phyloP scores from a whole-genome alignment of 768 basidiomycete species.

The Hericium erinaceus region DNA sequence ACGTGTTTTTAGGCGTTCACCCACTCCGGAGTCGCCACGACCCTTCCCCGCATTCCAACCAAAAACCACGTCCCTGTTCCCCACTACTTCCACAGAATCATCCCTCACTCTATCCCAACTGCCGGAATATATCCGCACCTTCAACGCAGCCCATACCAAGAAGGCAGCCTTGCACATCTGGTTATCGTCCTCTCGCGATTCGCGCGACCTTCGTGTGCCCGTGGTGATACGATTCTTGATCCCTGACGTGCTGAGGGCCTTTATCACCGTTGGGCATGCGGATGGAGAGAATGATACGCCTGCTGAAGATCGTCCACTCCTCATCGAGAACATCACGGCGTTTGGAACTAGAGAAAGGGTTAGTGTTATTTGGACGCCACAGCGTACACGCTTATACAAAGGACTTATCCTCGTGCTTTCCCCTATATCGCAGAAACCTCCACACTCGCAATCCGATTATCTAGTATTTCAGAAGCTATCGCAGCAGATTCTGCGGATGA shows the following conservation, averaged over 20 bases:
- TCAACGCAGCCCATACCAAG: constrained; percentile 35
- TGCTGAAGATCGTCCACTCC: constrained; percentile 19
- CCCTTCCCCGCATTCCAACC: constrained; percentile 40
- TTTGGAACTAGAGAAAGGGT: constrained; percentile 73
- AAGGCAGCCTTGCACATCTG: constrained; percentile 43
- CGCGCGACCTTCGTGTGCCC: constrained; percentile 19
- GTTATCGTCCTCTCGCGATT: constrained; percentile 25
- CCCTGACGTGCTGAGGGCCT: constrained; percentile 57
- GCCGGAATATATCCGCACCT: constrained; percentile 44
- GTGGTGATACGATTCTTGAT: constrained; percentile 50
- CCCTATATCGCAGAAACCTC: constrained; percentile 39
- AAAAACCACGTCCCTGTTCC: constrained; percentile 33
- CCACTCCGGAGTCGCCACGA: constrained; percentile 52
- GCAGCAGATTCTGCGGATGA: constrained; percentile 54
- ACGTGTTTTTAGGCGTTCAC: constrained; percentile 30
- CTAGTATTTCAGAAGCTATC: constrained; percentile 54
- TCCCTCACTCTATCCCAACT: constrained; percentile 39
- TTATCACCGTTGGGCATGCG: constrained; percentile 34
- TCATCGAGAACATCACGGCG: constrained; percentile 55
- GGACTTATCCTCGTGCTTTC: neutral
- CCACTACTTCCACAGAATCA: constrained; percentile 26
- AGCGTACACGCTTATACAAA: neutral
- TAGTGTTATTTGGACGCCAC: neutral
- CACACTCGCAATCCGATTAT: constrained; percentile 63
- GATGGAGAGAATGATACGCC: constrained; percentile 16